These are phyloP conservation scores for Phalaenopsis equestris DNA, from an alignment of 106 monocot species.

Conservation along the genomic window DNA sequence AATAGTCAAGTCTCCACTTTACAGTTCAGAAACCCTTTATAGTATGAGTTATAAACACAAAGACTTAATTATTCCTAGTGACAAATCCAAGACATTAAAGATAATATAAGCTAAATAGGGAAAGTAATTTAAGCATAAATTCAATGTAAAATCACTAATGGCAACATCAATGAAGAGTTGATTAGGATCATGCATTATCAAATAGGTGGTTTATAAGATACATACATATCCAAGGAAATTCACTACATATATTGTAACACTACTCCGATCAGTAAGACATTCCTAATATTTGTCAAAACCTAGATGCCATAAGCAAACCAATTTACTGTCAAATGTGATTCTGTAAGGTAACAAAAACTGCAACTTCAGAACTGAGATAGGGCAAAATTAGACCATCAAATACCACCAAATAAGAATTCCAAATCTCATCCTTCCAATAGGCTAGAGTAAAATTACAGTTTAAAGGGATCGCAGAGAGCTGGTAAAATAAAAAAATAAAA, in stretches of 20 bases:
- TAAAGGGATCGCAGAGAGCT: background rate
- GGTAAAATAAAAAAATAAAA: background rate
- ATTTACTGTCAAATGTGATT: background rate
- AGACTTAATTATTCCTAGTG: background rate
- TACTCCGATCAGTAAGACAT: background rate
- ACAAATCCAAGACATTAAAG: background rate
- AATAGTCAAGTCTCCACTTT: background rate
- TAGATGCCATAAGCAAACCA: background rate
- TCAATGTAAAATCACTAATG: background rate
- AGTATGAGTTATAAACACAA: background rate
- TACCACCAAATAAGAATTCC: constrained; percentile 4
- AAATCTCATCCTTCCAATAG: background rate
- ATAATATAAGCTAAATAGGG: background rate
- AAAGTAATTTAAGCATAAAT: background rate
- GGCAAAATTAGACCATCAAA: background rate
- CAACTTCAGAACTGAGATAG: background rate
- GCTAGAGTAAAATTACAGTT: background rate
- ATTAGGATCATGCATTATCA: background rate
- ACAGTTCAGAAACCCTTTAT: background rate
- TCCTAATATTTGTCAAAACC: background rate
- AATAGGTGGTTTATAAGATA: background rate
- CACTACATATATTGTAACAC: background rate
- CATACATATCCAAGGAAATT: background rate
- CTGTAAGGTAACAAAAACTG: background rate
- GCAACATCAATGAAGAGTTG: background rate